Evolutionary conservation across 148 eudicot genomes (phyloP).

Genomic region (Silene conica): DNA sequence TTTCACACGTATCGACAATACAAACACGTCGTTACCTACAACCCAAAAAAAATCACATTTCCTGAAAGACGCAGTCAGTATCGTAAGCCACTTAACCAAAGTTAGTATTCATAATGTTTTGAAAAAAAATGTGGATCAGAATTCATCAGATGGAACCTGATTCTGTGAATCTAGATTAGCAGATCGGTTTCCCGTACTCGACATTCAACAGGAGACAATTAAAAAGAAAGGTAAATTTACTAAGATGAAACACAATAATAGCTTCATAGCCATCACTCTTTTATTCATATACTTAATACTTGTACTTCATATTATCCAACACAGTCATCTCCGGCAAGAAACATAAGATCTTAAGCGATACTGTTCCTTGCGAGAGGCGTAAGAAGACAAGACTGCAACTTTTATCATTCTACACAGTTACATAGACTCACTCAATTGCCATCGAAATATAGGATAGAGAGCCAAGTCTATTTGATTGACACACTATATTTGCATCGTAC

Average conservation of each 20-base stretch:
- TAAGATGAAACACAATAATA: not conserved
- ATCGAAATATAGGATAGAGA: conserved; percentile 29
- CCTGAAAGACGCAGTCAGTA: no score
- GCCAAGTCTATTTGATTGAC: conserved; percentile 17
- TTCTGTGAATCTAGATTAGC: no score
- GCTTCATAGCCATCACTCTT: conserved; percentile 7
- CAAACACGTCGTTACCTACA: no score
- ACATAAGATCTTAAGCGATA: not conserved
- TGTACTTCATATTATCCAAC: conserved; percentile 15
- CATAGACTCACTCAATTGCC: conserved; percentile 29
- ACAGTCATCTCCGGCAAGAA: conserved; percentile 7
- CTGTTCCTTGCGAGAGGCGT: conserved; percentile 2
- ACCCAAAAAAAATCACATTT: no score
- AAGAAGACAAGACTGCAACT: not conserved
- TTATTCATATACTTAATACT: conserved; percentile 6
- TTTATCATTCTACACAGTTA: conserved; percentile 16
- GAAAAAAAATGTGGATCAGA: no score
- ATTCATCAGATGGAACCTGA: no score
- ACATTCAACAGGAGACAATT: no score
- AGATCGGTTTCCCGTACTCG: no score
- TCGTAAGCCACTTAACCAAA: no score
- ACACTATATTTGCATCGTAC: conserved; percentile 7
- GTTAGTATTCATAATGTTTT: no score
- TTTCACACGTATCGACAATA: no score
- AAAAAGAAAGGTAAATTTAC: no score